Percentiles rank a stretch among this genome's conserved stretches.
Conservation (phyloP, 139 green algal genomes). For the Chloropicon primus region DNA sequence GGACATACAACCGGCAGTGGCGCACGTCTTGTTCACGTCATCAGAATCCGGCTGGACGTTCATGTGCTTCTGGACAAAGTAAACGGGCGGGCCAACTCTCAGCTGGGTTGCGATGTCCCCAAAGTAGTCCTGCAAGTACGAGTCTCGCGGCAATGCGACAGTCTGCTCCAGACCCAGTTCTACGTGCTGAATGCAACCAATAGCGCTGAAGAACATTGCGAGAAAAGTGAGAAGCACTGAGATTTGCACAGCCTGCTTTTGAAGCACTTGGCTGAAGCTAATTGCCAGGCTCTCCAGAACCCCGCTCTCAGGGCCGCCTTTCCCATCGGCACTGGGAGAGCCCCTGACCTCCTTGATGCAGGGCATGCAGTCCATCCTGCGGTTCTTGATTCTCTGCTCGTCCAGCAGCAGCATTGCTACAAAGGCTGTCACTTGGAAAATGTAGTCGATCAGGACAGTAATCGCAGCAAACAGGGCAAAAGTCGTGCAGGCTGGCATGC, state of each 20-base stretch:
- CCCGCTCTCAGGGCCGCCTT: not conserved
- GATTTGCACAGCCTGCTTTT: not conserved
- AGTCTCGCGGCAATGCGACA: constrained; percentile 72
- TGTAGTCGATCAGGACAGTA: constrained; percentile 68
- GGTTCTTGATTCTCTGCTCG: constrained; percentile 28
- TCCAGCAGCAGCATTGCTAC: constrained; percentile 60
- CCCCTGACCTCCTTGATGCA: constrained; percentile 20
- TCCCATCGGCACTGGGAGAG: not conserved
- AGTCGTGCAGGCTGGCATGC: constrained; percentile 71
- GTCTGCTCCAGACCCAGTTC: constrained; percentile 67
- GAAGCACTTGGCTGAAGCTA: not conserved
- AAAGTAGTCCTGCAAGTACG: constrained; percentile 86
- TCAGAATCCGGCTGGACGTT: constrained; percentile 32
- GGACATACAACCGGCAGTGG: constrained; percentile 46
- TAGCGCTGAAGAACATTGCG: not conserved
- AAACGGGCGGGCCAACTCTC: constrained; percentile 72
- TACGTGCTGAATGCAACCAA: constrained; percentile 5
- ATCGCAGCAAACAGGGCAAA: constrained; percentile 62
- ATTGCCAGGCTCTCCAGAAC: not conserved
- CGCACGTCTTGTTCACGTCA: constrained; percentile 55
- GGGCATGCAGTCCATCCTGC: constrained; percentile 48
- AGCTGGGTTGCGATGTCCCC: constrained; percentile 45
- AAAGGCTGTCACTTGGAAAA: constrained; percentile 65
- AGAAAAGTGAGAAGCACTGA: not conserved
- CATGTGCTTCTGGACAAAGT: constrained; percentile 61